Evolutionary conservation across 1,284 basidiomycete species (phyloP).

Genomic region (Pseudozyma flocculosa): DNA sequence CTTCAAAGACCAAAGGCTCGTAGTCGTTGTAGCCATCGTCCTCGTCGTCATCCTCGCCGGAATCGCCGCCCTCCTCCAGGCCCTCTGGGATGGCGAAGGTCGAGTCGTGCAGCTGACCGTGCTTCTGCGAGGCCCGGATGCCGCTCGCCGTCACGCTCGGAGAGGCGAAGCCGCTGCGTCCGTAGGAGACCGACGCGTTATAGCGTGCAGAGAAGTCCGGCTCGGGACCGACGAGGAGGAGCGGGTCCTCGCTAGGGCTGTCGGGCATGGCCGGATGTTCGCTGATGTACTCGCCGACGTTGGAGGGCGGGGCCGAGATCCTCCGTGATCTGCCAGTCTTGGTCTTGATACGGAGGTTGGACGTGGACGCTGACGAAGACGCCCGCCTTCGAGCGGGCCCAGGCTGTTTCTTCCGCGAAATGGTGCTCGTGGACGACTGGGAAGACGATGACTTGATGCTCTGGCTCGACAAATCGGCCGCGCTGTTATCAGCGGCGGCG

Average conservation of each 20-base stretch:
- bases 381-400: not conserved
- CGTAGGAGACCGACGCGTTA: constrained; percentile 7
- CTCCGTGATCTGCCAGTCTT: constrained; percentile 4
- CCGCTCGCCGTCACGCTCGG: not conserved
- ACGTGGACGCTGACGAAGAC: constrained; percentile 7
- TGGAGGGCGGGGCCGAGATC: constrained; percentile 12
- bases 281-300: constrained; percentile 12
- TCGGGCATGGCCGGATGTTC: constrained; percentile 28
- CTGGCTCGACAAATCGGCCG: not conserved
- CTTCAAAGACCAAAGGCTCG: not conserved
- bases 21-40: not conserved
- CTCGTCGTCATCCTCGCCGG: constrained; percentile 1
- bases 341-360: constrained; percentile 2
- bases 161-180: not conserved
- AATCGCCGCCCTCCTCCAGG: not conserved
- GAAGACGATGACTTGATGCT: constrained; percentile 6
- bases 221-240: constrained; percentile 13
- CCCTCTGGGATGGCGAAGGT: not conserved
- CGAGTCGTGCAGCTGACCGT: not conserved
- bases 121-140: not conserved
- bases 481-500: not conserved
- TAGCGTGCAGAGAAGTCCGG: not conserved
- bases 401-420: not conserved
- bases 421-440: not conserved
- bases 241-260: constrained; percentile 35